phyloP scores from a whole-genome alignment of 306 rosid genomes.

The Parietaria judaica region DNA sequence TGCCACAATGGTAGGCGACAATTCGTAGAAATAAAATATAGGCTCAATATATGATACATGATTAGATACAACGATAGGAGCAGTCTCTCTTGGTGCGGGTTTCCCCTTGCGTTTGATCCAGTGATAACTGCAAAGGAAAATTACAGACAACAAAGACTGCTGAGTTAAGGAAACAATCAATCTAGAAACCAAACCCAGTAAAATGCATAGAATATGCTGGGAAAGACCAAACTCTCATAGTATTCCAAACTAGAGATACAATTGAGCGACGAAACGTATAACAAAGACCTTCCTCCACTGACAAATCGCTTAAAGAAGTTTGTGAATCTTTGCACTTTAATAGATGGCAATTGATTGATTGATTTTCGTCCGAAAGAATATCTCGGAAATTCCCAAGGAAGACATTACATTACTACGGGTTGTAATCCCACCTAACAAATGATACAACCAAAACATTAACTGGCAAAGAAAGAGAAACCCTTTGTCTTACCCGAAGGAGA shows the following conservation, averaged over 20 bases:
- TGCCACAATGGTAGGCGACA: constrained; percentile 89
- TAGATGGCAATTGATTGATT: too few species aligned
- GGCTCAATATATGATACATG: constrained; percentile 93
- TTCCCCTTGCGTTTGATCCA: constrained; percentile 93
- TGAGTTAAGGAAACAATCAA: neutral
- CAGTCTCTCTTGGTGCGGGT: constrained; percentile 78
- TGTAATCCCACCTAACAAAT: too few species aligned
- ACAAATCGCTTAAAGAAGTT: too few species aligned
- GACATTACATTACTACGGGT: too few species aligned
- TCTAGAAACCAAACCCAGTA: neutral
- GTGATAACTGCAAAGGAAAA: constrained; percentile 60
- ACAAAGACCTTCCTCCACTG: too few species aligned
- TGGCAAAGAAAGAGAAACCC: too few species aligned
- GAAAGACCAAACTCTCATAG: neutral
- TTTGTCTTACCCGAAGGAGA: constrained; percentile 65
- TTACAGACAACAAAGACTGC: neutral
- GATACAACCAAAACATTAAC: too few species aligned
- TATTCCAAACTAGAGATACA: too few species aligned
- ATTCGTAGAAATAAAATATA: constrained; percentile 88
- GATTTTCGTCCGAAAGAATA: too few species aligned
- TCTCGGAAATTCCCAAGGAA: too few species aligned
- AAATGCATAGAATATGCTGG: neutral
- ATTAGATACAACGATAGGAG: constrained; percentile 90
- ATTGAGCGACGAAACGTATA: too few species aligned
- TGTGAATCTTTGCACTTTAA: too few species aligned